Conservation (phyloP, 139 green algal genomes). For the Dunaliella sp. region DNA sequence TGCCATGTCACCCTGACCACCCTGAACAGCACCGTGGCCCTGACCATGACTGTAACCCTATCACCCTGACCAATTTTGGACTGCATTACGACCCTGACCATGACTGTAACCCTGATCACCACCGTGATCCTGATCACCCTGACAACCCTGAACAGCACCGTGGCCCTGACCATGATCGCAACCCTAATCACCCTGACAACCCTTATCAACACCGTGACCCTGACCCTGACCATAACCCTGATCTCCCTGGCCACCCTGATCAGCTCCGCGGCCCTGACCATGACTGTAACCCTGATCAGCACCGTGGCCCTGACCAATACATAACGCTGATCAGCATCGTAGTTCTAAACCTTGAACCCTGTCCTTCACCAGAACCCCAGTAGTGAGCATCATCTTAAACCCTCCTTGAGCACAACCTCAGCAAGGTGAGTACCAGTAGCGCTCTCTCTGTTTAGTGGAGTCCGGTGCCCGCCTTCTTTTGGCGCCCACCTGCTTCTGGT, state of each 20-base stretch:
- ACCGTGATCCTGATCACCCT: not conserved
- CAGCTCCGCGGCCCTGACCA: no score
- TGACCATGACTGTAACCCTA: not conserved
- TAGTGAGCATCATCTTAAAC: no score
- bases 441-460: no score
- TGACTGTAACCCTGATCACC: not conserved
- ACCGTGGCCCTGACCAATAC: no score
- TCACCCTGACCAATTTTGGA: not conserved
- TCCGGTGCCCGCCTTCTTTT: no score
- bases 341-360: no score
- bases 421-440: no score
- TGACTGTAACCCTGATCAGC: no score
- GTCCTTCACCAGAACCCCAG: no score
- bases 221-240: not conserved
- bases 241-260: not conserved
- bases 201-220: not conserved
- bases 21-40: not conserved
- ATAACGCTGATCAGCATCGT: no score
- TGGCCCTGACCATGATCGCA: not conserved
- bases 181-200: not conserved
- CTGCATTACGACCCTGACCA: not conserved
- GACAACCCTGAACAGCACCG: not conserved
- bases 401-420: no score
- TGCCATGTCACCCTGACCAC: not conserved
- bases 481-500: no score